phyloP scores from a whole-genome alignment of 1,139 yeast species.

The Blastobotrys raffinosifermentans region DNA sequence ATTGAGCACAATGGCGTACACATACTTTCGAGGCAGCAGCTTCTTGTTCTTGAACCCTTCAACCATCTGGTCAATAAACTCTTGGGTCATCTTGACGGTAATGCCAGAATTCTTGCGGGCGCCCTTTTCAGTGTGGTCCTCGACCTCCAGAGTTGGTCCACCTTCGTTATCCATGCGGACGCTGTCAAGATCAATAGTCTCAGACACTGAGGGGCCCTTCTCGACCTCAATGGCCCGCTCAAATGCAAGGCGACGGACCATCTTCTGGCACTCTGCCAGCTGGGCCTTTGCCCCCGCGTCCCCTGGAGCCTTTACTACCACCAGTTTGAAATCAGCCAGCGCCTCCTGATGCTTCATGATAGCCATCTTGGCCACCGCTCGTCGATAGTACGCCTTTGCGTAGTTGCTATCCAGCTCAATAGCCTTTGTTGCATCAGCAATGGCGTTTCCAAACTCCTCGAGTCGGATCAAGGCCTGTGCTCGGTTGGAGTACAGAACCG shows the following conservation, averaged over 20 bases:
- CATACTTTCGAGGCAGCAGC: conserved; percentile 70
- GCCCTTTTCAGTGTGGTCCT: conserved; percentile 18
- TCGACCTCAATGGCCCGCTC: conserved; percentile 82
- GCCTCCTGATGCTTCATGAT: conserved; percentile 73
- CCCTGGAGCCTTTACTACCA: conserved; percentile 57
- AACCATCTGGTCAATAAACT: conserved; percentile 62
- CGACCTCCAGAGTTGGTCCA: conserved; percentile 55
- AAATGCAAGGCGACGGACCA: conserved; percentile 71
- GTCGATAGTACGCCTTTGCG: conserved; percentile 71
- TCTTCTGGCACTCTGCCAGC: conserved; percentile 56
- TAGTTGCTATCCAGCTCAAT: conserved; percentile 60
- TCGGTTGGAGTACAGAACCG: conserved; percentile 76
- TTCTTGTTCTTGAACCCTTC: conserved; percentile 67
- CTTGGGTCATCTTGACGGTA: conserved; percentile 35
- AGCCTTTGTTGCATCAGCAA: conserved; percentile 69
- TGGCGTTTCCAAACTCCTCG: conserved; percentile 83
- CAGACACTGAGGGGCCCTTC: conserved; percentile 42
- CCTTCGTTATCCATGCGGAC: conserved; percentile 48
- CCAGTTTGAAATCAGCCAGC: conserved; percentile 57
- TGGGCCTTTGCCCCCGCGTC: conserved; percentile 66
- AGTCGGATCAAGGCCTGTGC: conserved; percentile 85
- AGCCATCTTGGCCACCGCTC: conserved; percentile 80
- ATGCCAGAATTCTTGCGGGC: conserved; percentile 11
- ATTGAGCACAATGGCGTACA: conserved; percentile 72
- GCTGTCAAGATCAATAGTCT: conserved; percentile 40